Evolutionary conservation across 495 filamentous ascomycete species (phyloP), one percentile per base, ranked within the genome.

Genomic region (Penicillium ochrochloron): DNA sequence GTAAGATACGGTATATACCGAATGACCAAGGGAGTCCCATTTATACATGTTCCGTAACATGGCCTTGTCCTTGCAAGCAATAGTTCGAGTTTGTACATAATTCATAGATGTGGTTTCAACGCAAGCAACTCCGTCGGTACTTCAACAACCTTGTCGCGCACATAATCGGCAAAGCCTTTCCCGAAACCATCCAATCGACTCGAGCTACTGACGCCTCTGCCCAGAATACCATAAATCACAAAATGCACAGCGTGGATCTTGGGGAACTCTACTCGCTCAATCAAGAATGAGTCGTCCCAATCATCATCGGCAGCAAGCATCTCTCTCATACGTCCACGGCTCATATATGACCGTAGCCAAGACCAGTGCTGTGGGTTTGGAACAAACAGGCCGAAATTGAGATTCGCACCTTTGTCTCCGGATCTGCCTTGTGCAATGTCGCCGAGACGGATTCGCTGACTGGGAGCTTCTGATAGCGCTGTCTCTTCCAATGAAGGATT

Each of bases 321-420:
- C 3, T 67, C 48, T 15, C 66, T 71, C 51, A 83, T 70, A 5
- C 70, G 71, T 2, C 66, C 57, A 8, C 56, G 72, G 8, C 75
- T 82, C 66, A 86, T 71, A 25, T 76, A 73, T 21, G 65, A 66
- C n/a, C 74, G 74, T 14, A 85, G 67, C 83, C 82, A 85, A 6
- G 76, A 58, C 70, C 76, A 85, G 33, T 80, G 68, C 10, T 69
- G 67, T 12, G 66, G 39, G 33, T 76, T 57, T 25, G 66, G 68
- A 10, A 78, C 74, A 56, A 78, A 85, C 54, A 85, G 70, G 0
- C 84, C 82, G n/a, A 80, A 67, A 53, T 85, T 85, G 34, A 78
- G 69, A 59, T 86, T 80, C 10, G 66, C 73, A 2, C 75, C 80
- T 61, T 86, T 84, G 62, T 86, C 83, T 19, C 82, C 83, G 5